Evolutionary conservation across 306 rosid species (phyloP), one percentile per base, ranked within the genome.

Genomic region (Hylodesmum podocarpum): DNA sequence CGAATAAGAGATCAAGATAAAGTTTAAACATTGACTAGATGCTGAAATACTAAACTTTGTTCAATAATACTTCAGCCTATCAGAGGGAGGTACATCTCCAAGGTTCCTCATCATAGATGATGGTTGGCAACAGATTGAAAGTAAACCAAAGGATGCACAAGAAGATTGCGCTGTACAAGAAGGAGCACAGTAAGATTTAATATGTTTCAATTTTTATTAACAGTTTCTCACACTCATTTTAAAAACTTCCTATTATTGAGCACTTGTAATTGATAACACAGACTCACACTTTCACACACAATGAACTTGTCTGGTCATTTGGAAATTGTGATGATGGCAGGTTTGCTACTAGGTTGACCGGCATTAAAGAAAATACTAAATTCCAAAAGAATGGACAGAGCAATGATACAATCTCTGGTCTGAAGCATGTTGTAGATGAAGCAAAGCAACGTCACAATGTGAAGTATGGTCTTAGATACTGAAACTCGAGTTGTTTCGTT

Each of bases 101-200:
- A 77, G 89, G 76, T 92, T 96, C 80, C 88, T 92, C 63, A 96
- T 96, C 55, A 88, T 96, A 72, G 99, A 96, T 63, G 99, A 96
- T 84, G 99, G 99, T 28, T 96, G 99, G 99, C 99, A 96, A 81
- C 94, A 96, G 88, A 93, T 91, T 80, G 99, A 96, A 79, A 84
- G 65, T 65, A 91, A 88, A 79, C 31, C 78, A 61, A 91, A 88
- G 84, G 93, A 89, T 47, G 66, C 72, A n/a, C n/a, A n/a, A n/a
- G n/a, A n/a, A 11, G 80, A 77, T 62, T 77, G 82, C 71, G 87
- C 77, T 4, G 96, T 92, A 14, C 99, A 92, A 85, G 94, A 92
- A 87, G 99, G 99, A 83, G 97, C 99, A 78, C 99, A 92, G 99
- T 95, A 90, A 90, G 88, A 70, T 33, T 34, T 68, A n/a, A 36